These are phyloP conservation scores for Ustanciosporium gigantosporum DNA, from an alignment of 1,284 basidiomycete genomes.

Conservation along the genomic window DNA sequence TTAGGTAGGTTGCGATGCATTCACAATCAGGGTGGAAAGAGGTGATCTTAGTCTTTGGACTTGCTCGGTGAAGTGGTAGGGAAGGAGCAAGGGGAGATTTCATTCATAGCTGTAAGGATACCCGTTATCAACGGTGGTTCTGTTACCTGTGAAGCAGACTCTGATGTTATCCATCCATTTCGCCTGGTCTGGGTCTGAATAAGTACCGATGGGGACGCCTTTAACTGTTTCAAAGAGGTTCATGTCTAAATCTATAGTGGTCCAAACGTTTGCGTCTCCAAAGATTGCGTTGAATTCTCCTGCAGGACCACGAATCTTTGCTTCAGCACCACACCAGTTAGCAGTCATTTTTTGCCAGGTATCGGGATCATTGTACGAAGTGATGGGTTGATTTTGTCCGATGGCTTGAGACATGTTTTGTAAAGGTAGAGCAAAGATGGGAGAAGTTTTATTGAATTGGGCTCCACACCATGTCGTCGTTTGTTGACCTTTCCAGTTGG, in stretches of 20 bases:
- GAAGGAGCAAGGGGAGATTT: neutral
- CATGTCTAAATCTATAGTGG: conserved; percentile 23
- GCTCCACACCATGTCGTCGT: conserved; percentile 36
- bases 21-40: too few species aligned
- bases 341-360: conserved; percentile 20
- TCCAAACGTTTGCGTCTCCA: conserved; percentile 28
- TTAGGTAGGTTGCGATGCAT: too few species aligned
- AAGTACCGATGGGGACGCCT: conserved; percentile 10
- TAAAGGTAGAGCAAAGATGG: conserved; percentile 31
- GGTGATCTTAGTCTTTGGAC: too few species aligned
- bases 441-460: conserved; percentile 26
- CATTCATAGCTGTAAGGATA: conserved; percentile 3
- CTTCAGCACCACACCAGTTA: conserved; percentile 39
- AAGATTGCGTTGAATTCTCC: conserved; percentile 18
- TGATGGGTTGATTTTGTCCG: conserved; percentile 1
- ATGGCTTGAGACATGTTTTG: conserved; percentile 28
- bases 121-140: conserved; percentile 1
- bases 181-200: neutral
- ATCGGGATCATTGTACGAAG: conserved; percentile 2
- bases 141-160: conserved; percentile 2
- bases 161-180: conserved; percentile 2
- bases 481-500: conserved; percentile 28
- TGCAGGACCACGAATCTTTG: conserved; percentile 15
- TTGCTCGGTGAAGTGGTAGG: too few species aligned
- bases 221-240: conserved; percentile 20